Percentiles rank a stretch among this genome's conserved stretches.
Conservation (phyloP, 768 basidiomycete genomes). For the Paxillus involutus region DNA sequence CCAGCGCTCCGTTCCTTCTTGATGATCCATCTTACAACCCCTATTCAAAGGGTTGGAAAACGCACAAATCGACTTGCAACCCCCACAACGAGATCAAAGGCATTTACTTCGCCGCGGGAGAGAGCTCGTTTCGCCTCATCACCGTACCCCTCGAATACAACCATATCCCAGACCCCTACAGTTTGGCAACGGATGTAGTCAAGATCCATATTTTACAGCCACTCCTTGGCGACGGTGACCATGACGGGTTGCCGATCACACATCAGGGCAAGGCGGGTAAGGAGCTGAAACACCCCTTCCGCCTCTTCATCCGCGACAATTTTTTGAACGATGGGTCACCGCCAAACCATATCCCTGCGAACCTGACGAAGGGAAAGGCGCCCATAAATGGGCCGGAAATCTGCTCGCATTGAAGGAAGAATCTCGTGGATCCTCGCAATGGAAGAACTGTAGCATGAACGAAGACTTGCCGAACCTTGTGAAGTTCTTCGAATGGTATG, state of each 20-base stretch:
- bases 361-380: not conserved
- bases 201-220: not conserved
- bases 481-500: not conserved
- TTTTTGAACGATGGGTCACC: constrained; percentile 9
- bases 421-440: not conserved
- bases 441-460: not conserved
- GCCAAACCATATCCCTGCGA: constrained; percentile 1
- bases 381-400: constrained; percentile 9
- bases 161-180: not conserved
- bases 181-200: not conserved
- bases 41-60: too few relatives aligned
- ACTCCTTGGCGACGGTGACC: not conserved
- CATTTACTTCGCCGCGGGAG: not conserved
- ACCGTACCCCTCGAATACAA: not conserved
- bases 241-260: not conserved
- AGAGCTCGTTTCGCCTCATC: not conserved
- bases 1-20: too few relatives aligned
- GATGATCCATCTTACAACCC: too few relatives aligned
- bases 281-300: not conserved
- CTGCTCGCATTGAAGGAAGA: constrained; percentile 4
- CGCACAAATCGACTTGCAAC: too few relatives aligned
- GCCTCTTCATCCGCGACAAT: constrained; percentile 9
- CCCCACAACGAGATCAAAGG: too few relatives aligned
- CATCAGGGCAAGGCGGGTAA: not conserved
- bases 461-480: not conserved